Conservation (phyloP, 83 land plant species). For the Picea engelmannii region DNA sequence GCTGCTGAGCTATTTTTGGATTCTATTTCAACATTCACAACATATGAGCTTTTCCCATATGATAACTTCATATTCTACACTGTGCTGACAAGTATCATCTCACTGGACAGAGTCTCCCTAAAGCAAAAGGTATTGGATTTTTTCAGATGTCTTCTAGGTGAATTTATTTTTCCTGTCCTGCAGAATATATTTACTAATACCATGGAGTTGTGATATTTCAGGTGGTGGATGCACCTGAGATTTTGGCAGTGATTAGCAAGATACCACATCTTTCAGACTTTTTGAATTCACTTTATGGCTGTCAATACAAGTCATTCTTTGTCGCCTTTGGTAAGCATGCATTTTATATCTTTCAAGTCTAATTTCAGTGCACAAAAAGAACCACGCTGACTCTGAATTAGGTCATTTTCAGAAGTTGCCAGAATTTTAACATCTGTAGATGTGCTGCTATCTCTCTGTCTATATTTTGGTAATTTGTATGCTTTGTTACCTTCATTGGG, state of each 20-base stretch:
- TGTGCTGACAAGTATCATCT: constrained; percentile 92
- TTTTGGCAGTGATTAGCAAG: constrained; percentile 91
- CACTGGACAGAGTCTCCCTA: constrained; percentile 90
- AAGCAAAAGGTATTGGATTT: constrained; percentile 73
- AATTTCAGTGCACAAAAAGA: neutral
- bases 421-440: no score
- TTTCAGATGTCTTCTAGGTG: neutral
- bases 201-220: constrained; percentile 21
- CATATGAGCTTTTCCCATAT: constrained; percentile 66
- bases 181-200: neutral
- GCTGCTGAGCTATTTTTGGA: no score
- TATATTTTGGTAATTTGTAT: neutral
- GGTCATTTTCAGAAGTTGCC: neutral
- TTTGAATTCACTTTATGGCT: constrained; percentile 86
- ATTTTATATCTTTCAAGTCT: neutral
- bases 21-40: no score
- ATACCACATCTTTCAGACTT: constrained; percentile 85
- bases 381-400: neutral
- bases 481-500: neutral
- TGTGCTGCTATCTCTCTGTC: no score
- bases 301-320: constrained; percentile 94
- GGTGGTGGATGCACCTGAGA: constrained; percentile 99
- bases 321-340: constrained; percentile 75
- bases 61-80: constrained; percentile 96
- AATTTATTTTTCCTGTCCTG: neutral